These are phyloP conservation scores for Cyberlindnera nakhonratchasimensis DNA, from an alignment of 805 yeast species.

Conservation along the genomic window DNA sequence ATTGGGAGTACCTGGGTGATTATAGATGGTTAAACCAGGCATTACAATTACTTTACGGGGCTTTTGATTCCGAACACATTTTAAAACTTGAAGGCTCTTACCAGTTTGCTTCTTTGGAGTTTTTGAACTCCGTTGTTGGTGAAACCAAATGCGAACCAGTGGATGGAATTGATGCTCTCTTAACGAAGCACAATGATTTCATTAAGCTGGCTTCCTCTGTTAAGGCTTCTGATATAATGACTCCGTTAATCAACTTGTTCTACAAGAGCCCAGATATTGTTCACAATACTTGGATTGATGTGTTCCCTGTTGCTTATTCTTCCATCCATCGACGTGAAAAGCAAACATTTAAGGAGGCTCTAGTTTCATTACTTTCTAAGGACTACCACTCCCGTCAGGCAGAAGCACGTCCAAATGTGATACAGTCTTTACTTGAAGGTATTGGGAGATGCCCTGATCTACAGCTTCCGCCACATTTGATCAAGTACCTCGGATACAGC, in stretches of 20 bases:
- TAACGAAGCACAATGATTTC: conserved; percentile 35
- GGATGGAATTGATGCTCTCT: conserved; percentile 24
- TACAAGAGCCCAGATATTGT: conserved; percentile 78
- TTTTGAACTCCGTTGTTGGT: conserved; percentile 31
- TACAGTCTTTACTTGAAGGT: conserved; percentile 80
- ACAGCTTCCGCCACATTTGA: conserved; percentile 90
- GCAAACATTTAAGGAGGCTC: conserved; percentile 76
- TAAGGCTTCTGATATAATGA: conserved; percentile 58
- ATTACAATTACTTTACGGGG: conserved; percentile 75
- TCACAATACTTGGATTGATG: conserved; percentile 75
- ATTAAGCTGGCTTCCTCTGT: conserved; percentile 30
- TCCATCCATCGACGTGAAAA: conserved; percentile 77
- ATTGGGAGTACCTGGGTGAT: conserved; percentile 94
- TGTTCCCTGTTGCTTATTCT: conserved; percentile 78
- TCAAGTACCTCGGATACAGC: conserved; percentile 81
- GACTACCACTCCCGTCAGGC: conserved; percentile 93
- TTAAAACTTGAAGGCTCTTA: conserved; percentile 49
- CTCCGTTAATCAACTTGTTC: conserved; percentile 75
- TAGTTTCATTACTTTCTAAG: conserved; percentile 76
- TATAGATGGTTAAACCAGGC: conserved; percentile 96
- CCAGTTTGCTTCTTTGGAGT: conserved; percentile 50
- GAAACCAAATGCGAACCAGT: conserved; percentile 22
- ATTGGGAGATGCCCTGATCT: conserved; percentile 67
- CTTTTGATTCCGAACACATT: conserved; percentile 53
- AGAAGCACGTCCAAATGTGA: conserved; percentile 80